A percentile compares a stretch with the other conserved stretches of the same genome.
phyloP scores from a whole-genome alignment of 1,139 yeast genomes.

The Suhomyces panamericanus region DNA sequence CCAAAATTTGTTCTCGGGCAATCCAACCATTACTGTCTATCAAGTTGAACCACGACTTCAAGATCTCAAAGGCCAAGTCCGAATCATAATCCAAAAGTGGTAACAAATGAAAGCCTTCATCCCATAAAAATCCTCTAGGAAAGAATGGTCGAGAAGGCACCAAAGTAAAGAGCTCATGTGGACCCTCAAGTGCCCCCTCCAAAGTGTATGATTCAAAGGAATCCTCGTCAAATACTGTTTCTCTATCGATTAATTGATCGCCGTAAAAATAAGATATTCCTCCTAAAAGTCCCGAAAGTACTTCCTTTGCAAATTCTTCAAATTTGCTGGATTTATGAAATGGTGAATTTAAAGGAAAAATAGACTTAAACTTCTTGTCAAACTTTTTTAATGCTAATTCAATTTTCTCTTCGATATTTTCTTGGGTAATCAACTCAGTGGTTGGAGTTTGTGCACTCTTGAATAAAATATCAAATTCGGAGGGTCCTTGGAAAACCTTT shows the following conservation, averaged over 20 bases:
- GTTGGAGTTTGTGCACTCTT: slow-evolving; percentile 46
- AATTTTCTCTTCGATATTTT: slow-evolving; percentile 43
- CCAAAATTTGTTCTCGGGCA: slow-evolving; percentile 92
- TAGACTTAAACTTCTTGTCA: slow-evolving; percentile 53
- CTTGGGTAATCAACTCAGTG: slow-evolving; percentile 42
- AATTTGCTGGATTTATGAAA: slow-evolving; percentile 47
- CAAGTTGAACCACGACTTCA: slow-evolving; percentile 83
- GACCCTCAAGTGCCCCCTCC: slow-evolving; percentile 60
- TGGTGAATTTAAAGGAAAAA: slow-evolving; percentile 59
- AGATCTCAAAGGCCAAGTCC: slow-evolving; percentile 76
- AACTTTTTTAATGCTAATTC: slow-evolving; percentile 40
- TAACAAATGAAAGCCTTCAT: slow-evolving; percentile 92
- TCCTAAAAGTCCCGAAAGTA: slow-evolving; percentile 81
- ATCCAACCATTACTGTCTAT: slow-evolving; percentile 96
- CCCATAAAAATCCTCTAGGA: slow-evolving; percentile 98
- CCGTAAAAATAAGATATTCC: slow-evolving; percentile 91
- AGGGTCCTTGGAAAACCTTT: slow-evolving; percentile 69
- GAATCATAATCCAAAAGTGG: slow-evolving; percentile 83
- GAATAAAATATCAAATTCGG: slow-evolving; percentile 72
- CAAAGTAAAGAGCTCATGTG: slow-evolving; percentile 69
- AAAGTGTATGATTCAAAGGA: slow-evolving; percentile 57
- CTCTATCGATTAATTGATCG: slow-evolving; percentile 79
- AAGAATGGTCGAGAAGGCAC: slow-evolving; percentile 94
- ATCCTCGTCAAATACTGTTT: slow-evolving; percentile 65
- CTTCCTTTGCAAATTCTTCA: slow-evolving; percentile 66